Evolutionary conservation across 148 eudicot genomes (phyloP).

Genomic region (Arctostaphylos glauca): DNA sequence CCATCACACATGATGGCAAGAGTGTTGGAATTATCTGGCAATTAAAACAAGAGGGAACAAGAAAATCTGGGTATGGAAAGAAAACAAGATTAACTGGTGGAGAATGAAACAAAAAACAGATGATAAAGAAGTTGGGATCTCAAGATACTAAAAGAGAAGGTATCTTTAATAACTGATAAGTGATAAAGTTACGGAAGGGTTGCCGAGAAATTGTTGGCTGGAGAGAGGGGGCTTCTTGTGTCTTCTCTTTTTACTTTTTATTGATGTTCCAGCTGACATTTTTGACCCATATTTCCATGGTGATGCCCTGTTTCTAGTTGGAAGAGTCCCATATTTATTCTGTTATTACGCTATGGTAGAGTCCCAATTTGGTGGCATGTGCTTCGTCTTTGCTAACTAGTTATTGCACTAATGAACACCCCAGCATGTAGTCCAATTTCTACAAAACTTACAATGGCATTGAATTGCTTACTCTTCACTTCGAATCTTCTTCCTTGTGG

Average conservation of each 20-base stretch:
- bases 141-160: background rate
- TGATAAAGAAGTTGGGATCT: background rate
- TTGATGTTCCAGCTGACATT: background rate
- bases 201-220: background rate
- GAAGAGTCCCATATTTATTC: background rate
- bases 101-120: background rate
- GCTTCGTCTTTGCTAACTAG: background rate
- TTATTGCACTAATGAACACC: background rate
- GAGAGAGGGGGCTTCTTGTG: background rate
- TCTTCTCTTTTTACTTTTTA: background rate
- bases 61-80: background rate
- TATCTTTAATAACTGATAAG: background rate
- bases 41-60: background rate
- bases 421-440: background rate
- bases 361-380: background rate
- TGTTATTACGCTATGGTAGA: background rate
- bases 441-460: background rate
- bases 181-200: background rate
- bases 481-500: background rate
- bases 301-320: background rate
- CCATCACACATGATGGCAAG: background rate
- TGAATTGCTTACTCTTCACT: background rate
- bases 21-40: background rate
- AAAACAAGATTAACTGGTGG: background rate
- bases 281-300: background rate